Conservation (phyloP, 2,329 filamentous ascomycete species). For the Ophiocordyceps australis region DNA sequence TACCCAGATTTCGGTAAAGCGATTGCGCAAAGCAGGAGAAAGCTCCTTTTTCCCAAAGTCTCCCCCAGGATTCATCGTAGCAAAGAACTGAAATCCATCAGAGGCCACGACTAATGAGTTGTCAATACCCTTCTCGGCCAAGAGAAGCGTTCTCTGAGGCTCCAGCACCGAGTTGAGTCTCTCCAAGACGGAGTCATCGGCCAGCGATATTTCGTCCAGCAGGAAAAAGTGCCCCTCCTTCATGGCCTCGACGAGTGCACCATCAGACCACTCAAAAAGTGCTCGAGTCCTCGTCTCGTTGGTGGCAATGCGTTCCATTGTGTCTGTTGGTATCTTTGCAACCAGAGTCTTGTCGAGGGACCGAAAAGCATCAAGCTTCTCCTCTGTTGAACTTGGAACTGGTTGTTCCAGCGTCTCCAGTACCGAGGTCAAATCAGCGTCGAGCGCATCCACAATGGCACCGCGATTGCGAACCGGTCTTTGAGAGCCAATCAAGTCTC, state of each 20-base stretch:
- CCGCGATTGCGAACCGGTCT: slow-evolving; percentile 75
- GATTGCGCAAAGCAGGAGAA: slow-evolving; percentile 84
- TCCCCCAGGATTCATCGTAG: slow-evolving; percentile 97
- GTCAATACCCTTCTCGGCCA: slow-evolving; percentile 83
- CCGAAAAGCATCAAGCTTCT: slow-evolving; percentile 39
- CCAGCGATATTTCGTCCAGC: slow-evolving; percentile 92
- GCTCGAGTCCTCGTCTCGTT: slow-evolving; percentile 53
- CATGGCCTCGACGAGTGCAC: slow-evolving; percentile 88
- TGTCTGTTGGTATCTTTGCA: slow-evolving; percentile 26
- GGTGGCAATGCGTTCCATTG: slow-evolving; percentile 25
- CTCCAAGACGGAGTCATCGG: slow-evolving; percentile 93
- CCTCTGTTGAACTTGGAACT: slow-evolving; percentile 26
- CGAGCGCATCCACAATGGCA: slow-evolving; percentile 48
- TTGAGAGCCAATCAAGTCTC: slow-evolving; percentile 91
- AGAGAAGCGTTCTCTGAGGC: slow-evolving; percentile 63
- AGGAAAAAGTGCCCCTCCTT: slow-evolving; percentile 77
- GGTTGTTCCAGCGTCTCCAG: slow-evolving; percentile 22
- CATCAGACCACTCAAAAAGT: slow-evolving; percentile 92
- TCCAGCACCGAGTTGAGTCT: slow-evolving; percentile 93
- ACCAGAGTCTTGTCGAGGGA: slow-evolving; percentile 24
- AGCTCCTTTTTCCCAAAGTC: slow-evolving; percentile 98
- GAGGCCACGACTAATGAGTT: slow-evolving; percentile 63
- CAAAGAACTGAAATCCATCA: slow-evolving; percentile 83
- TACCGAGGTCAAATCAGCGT: slow-evolving; percentile 35
- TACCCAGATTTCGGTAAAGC: slow-evolving; percentile 98